These are phyloP conservation scores for Alternaria ethzedia DNA, from an alignment of 2,329 filamentous ascomycete species.

Conservation along the genomic window DNA sequence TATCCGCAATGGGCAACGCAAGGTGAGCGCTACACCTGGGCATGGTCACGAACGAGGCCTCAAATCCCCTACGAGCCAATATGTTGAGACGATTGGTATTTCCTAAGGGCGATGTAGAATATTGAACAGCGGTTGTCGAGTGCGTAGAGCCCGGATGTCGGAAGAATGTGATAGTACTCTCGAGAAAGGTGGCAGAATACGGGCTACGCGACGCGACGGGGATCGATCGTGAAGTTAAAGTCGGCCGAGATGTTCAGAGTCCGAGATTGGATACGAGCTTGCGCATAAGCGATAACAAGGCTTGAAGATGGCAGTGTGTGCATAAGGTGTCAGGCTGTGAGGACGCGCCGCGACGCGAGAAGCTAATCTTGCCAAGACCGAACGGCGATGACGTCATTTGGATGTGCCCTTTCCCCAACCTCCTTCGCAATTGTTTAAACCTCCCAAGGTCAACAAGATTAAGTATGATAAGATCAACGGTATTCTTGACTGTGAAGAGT, in stretches of 20 bases:
- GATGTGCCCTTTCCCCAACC: no score
- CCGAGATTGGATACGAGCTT: neutral
- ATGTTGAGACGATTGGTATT: neutral
- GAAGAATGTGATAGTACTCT: neutral
- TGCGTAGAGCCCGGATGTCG: neutral
- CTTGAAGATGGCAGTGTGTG: neutral
- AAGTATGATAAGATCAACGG: conserved; percentile 17
- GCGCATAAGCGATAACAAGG: neutral
- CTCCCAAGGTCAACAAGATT: conserved; percentile 25
- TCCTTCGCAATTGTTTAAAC: no score
- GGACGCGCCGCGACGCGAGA: neutral
- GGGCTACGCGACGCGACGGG: neutral
- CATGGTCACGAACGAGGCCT: neutral
- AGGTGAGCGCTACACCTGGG: neutral
- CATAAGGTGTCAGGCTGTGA: neutral
- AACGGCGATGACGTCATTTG: neutral
- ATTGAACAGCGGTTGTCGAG: neutral
- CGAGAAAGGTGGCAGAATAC: no score
- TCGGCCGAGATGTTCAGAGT: neutral
- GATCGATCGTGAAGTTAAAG: neutral
- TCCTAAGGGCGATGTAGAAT: neutral
- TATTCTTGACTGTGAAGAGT: conserved; percentile 51
- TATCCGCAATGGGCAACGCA: neutral
- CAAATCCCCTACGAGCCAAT: neutral
- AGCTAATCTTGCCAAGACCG: neutral